A percentile compares a stretch with the other conserved stretches of the same genome.
Conservation (phyloP, 495 filamentous ascomycete species). For the Tetracladium setigerum region DNA sequence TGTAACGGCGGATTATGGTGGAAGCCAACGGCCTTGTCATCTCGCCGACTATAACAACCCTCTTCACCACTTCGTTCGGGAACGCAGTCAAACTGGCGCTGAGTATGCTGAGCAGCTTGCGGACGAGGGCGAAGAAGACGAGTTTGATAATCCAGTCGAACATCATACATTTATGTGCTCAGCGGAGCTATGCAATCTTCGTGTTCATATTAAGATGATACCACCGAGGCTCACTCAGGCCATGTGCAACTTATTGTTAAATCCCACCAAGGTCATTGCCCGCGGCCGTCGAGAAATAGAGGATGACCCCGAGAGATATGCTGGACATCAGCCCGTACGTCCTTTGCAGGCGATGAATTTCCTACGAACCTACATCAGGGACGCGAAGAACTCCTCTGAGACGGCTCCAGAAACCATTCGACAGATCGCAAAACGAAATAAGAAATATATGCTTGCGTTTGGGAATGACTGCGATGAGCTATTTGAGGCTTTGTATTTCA, state of each 20-base stretch:
- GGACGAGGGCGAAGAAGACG: not conserved
- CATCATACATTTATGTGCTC: constrained; percentile 17
- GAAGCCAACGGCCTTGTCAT: constrained; percentile 7
- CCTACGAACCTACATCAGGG: constrained; percentile 17
- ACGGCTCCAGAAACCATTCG: constrained; percentile 2
- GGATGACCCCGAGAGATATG: constrained; percentile 15
- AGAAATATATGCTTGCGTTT: constrained; percentile 21
- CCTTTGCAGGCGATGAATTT: constrained; percentile 7
- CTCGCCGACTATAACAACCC: constrained; percentile 12
- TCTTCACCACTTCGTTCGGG: constrained; percentile 18
- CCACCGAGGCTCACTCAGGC: constrained; percentile 11
- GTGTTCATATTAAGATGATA: constrained; percentile 16
- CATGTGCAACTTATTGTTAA: constrained; percentile 4
- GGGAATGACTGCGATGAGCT: constrained; percentile 18
- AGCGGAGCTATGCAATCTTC: constrained; percentile 8
- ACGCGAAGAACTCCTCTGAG: constrained; percentile 10
- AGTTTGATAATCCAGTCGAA: constrained; percentile 15
- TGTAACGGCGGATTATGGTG: constrained; percentile 13
- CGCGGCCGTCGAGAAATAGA: constrained; percentile 16
- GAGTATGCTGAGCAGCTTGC: constrained; percentile 1
- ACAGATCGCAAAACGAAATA: constrained; percentile 20
- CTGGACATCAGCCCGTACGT: constrained; percentile 1
- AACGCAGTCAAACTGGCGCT: not conserved
- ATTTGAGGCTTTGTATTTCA: constrained; percentile 19
- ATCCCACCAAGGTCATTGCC: constrained; percentile 6